These are phyloP conservation scores for Erysimum cheiri DNA, from an alignment of 441 rosid species.

Conservation along the genomic window DNA sequence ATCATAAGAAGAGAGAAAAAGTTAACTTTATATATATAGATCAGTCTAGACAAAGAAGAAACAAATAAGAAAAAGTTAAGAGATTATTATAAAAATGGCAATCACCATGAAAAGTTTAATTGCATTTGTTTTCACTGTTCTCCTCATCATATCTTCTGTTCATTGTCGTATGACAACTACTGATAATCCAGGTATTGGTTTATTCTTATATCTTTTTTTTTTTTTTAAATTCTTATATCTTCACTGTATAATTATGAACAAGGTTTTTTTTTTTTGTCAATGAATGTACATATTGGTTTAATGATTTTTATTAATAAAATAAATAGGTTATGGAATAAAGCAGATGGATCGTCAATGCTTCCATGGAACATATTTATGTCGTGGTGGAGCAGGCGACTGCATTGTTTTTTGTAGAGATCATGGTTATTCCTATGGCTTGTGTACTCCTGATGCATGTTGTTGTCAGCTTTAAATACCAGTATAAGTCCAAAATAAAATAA, in stretches of 20 bases:
- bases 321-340: background rate
- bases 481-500: background rate
- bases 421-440: background rate
- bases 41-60: background rate
- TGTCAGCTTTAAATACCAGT: background rate
- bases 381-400: background rate
- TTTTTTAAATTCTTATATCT: background rate
- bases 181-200: background rate
- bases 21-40: too few relatives aligned
- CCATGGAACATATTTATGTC: background rate
- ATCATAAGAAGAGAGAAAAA: too few relatives aligned
- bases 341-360: background rate
- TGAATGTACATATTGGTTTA: background rate
- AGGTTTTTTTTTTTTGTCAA: background rate
- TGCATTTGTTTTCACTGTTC: background rate
- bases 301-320: background rate
- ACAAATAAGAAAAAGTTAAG: background rate
- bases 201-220: background rate
- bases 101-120: background rate
- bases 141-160: background rate
- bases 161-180: background rate
- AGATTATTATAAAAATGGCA: background rate
- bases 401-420: background rate
- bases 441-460: background rate
- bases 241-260: background rate